Evolutionary conservation across 495 filamentous ascomycete genomes (phyloP), one percentile per base, ranked within the genome.

Genomic region (Neurospora intermedia): DNA sequence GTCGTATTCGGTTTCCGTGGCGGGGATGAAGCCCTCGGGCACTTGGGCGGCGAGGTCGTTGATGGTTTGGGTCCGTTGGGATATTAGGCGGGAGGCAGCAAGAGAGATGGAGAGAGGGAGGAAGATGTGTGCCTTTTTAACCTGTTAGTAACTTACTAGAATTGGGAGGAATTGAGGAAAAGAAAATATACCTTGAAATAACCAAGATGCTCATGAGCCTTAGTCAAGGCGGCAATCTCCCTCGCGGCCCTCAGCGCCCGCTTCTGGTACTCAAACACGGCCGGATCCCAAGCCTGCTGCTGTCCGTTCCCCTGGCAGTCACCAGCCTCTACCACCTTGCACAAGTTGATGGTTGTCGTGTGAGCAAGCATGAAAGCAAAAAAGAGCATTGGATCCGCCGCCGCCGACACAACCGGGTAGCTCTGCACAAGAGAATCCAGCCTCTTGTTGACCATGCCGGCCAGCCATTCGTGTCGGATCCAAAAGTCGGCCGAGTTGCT

Each of bases 381-480:
- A 23, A 80, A 73, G 20, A 87, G 76, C 83, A 88, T 83, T 0
- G 86, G 83, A 38, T 88, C 84, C 6, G 80, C 78, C 10, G 83
- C 77, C 10, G 82, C 77, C 1, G 80, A 77, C 0, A 80, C 70
- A 1, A 78, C 75, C 0, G 83, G 80, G 69, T 82, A 80, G 39
- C 76, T 80, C 45, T 74, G 71, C 6, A 77, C 16, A 8, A 86
- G 74, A 0, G 76, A 79, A 6, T 83, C 79, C 18, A 86, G 79
- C 7, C 80, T 76, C 13, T 77, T 74, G 11, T 71, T 82, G 20
- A 88, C 71, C 73, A 84, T 80, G n/a, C 76, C 76, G 69, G 85
- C 81, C 8, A 88, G 70, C 84, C 84, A 87, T 66, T 87, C 80
- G 74, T 87, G 85, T 4, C 85, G 81, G 3, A 76, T 76, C 80